Percentiles rank a stretch among this genome's conserved stretches.
phyloP scores from a whole-genome alignment of 2,329 filamentous ascomycete genomes.

The Fusarium albidum region DNA sequence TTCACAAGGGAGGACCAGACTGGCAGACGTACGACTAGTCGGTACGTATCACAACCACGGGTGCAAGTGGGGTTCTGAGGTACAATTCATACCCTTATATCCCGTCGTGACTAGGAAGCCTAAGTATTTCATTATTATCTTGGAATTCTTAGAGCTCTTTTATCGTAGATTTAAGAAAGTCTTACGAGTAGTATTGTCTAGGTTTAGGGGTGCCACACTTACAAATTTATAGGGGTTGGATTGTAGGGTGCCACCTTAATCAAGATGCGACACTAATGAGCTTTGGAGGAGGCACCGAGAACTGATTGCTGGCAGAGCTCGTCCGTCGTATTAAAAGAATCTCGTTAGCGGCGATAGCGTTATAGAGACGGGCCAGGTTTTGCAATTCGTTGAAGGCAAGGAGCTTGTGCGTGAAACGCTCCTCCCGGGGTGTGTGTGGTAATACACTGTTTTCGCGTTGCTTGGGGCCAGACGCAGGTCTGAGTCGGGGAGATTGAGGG shows the following conservation, averaged over 20 bases:
- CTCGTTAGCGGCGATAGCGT: slow-evolving; percentile 21
- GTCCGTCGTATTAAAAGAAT: slow-evolving; percentile 28
- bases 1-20: slow-evolving; percentile 7
- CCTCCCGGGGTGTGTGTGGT: slow-evolving; percentile 15
- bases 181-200: no score
- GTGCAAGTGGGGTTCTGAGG: slow-evolving; percentile 31
- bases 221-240: no score
- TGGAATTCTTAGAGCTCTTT: no score
- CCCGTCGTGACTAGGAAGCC: no score
- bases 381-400: slow-evolving; percentile 9
- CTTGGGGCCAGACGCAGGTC: slow-evolving; percentile 8
- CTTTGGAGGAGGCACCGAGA: slow-evolving; percentile 20
- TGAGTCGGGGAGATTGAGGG: slow-evolving; percentile 21
- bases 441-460: slow-evolving; percentile 19
- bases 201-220: no score
- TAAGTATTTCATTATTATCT: no score
- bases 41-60: slow-evolving; percentile 36
- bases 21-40: slow-evolving; percentile 12
- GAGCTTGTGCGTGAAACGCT: slow-evolving; percentile 8
- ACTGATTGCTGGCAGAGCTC: slow-evolving; percentile 33
- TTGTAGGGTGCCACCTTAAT: slow-evolving; percentile 39
- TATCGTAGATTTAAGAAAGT: no score
- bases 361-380: background rate
- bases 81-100: no score
- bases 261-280: slow-evolving; percentile 33